A percentile compares a stretch with the other conserved stretches of the same genome.
These are phyloP conservation scores for Salix purpurea DNA, from an alignment of 345 rosid species.

Conservation along the genomic window DNA sequence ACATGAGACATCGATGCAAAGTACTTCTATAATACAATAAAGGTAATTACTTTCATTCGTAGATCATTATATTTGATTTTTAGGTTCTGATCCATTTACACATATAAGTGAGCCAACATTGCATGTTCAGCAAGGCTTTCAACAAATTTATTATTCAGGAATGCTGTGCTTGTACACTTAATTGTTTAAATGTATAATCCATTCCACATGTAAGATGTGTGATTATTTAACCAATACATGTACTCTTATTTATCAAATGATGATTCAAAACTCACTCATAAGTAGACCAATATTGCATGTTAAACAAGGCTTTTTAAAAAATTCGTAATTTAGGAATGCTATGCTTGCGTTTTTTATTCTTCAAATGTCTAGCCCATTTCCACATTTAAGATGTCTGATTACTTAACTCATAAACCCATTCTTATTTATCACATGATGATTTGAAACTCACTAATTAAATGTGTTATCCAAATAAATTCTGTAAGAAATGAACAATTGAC, in stretches of 20 bases:
- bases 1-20: background rate
- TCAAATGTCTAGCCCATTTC: background rate
- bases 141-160: background rate
- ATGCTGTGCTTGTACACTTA: background rate
- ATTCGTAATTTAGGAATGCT: background rate
- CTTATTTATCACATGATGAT: background rate
- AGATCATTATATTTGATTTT: background rate
- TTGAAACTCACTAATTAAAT: background rate
- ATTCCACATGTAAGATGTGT: background rate
- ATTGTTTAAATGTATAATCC: background rate
- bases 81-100: too few species aligned
- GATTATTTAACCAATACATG: background rate
- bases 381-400: background rate
- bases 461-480: background rate
- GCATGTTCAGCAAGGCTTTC: background rate
- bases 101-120: background rate
- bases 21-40: background rate
- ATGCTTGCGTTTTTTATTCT: background rate
- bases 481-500: background rate
- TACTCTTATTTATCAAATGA: background rate
- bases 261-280: background rate
- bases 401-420: background rate
- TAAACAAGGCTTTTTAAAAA: background rate
- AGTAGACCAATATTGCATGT: background rate
- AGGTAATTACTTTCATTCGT: background rate